These are phyloP conservation scores for Tubosaeta brunneosetosa DNA, from an alignment of 768 basidiomycete genomes.

Conservation along the genomic window DNA sequence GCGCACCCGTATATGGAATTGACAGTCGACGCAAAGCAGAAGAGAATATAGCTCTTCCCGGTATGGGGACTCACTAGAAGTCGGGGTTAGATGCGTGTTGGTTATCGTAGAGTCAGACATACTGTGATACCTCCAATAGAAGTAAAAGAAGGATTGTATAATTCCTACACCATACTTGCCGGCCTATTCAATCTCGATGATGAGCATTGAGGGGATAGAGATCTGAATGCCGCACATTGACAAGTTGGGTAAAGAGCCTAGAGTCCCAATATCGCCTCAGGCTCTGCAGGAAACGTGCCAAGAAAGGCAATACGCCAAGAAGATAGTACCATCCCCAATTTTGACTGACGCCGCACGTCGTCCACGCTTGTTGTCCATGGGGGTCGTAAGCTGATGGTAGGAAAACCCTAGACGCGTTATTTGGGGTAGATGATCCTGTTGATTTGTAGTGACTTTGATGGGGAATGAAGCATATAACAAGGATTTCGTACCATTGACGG, in stretches of 20 bases:
- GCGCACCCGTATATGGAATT: slow-evolving; percentile 66
- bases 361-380: slow-evolving; percentile 45
- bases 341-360: slow-evolving; percentile 34
- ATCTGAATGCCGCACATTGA: slow-evolving; percentile 60
- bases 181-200: slow-evolving; percentile 43
- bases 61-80: slow-evolving; percentile 30
- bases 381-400: slow-evolving; percentile 10
- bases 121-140: slow-evolving; percentile 72
- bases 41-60: slow-evolving; percentile 57
- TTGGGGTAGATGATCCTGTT: not conserved
- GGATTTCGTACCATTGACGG: not conserved
- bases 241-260: slow-evolving; percentile 64
- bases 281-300: slow-evolving; percentile 80
- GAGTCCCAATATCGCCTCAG: slow-evolving; percentile 85
- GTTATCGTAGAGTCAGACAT: not conserved
- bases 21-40: slow-evolving; percentile 58
- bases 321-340: slow-evolving; percentile 63
- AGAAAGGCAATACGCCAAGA: slow-evolving; percentile 60
- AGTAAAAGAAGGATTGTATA: slow-evolving; percentile 62
- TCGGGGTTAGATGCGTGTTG: not conserved
- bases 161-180: slow-evolving; percentile 80
- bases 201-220: not conserved
- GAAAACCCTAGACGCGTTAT: not conserved
- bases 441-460: not conserved
- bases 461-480: not conserved